phyloP scores from a whole-genome alignment of 164 flowering plant genomes.

The Aristolochia fimbriata region DNA sequence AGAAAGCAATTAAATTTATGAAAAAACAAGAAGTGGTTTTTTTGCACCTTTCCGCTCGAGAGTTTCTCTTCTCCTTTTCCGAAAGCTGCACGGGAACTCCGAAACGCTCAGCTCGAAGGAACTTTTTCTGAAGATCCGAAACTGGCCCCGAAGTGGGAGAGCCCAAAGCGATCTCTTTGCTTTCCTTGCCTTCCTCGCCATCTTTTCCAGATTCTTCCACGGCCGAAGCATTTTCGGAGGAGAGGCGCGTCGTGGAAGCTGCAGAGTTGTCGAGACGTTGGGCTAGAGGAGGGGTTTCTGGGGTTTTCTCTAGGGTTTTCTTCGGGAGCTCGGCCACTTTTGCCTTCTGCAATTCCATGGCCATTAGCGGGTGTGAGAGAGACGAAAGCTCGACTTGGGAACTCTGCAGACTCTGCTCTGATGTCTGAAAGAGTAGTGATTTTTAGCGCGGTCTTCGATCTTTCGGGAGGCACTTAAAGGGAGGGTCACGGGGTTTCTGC shows the following conservation, averaged over 20 bases:
- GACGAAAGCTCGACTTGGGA: too few species aligned
- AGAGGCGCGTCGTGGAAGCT: not conserved
- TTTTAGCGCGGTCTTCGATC: too few species aligned
- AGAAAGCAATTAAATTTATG: not conserved
- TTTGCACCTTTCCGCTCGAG: constrained; percentile 34
- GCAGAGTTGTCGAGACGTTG: constrained; percentile 1
- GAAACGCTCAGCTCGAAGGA: constrained; percentile 35
- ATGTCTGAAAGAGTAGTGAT: too few species aligned
- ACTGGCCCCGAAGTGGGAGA: constrained; percentile 1
- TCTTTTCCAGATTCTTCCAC: not conserved
- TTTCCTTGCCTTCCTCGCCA: constrained; percentile 2
- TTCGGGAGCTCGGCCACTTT: constrained; percentile 1
- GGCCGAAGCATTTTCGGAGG: not conserved
- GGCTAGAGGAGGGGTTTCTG: not conserved
- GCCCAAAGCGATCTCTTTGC: not conserved
- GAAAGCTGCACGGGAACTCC: constrained; percentile 35
- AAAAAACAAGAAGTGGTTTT: not conserved
- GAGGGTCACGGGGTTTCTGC: too few species aligned
- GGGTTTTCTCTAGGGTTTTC: constrained; percentile 6
- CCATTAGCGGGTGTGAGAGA: constrained; percentile 1
- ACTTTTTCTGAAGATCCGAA: constrained; percentile 28
- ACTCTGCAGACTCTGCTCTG: too few species aligned
- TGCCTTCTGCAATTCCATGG: constrained; percentile 12
- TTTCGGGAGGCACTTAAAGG: too few species aligned
- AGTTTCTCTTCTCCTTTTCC: constrained; percentile 31